These are phyloP conservation scores for Pleurotus tuoliensis DNA, from an alignment of 768 basidiomycete genomes.

Conservation along the genomic window DNA sequence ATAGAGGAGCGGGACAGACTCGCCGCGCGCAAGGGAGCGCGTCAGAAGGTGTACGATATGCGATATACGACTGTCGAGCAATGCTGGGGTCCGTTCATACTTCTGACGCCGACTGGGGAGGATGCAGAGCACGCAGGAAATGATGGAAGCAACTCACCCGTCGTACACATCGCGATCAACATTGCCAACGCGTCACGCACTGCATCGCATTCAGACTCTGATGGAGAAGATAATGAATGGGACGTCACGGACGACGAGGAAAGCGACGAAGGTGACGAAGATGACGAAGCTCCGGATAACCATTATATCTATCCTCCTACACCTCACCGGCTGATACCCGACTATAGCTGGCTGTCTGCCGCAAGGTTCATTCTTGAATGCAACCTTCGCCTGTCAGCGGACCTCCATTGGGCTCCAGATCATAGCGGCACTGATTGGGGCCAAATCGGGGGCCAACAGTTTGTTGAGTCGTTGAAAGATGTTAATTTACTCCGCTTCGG, in stretches of 20 bases:
- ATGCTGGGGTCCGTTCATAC: slow-evolving; percentile 33
- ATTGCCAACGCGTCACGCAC: background rate
- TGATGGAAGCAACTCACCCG: background rate
- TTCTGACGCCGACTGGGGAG: slow-evolving; percentile 7
- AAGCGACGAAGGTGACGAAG: slow-evolving; percentile 13
- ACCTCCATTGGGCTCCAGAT: slow-evolving; percentile 7
- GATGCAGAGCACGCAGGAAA: too few species aligned
- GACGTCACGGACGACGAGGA: slow-evolving; percentile 14
- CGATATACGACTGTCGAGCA: slow-evolving; percentile 27
- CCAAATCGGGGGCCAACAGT: slow-evolving; percentile 10
- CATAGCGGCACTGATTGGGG: slow-evolving; percentile 10
- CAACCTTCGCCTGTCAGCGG: slow-evolving; percentile 39
- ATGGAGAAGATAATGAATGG: slow-evolving; percentile 14
- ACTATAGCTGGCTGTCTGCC: slow-evolving; percentile 50
- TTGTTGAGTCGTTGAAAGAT: slow-evolving; percentile 21
- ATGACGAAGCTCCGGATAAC: background rate
- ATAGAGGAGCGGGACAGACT: background rate
- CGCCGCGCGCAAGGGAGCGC: slow-evolving; percentile 25
- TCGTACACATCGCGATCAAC: slow-evolving; percentile 13
- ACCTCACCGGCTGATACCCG: slow-evolving; percentile 33
- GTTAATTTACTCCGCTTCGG: slow-evolving; percentile 35
- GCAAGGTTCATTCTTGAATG: slow-evolving; percentile 48
- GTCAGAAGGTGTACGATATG: slow-evolving; percentile 32
- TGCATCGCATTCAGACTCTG: background rate
- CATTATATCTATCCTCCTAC: slow-evolving; percentile 14